Conservation (phyloP, 2,329 filamentous ascomycete genomes). For the Plectosphaerella plurivora region DNA sequence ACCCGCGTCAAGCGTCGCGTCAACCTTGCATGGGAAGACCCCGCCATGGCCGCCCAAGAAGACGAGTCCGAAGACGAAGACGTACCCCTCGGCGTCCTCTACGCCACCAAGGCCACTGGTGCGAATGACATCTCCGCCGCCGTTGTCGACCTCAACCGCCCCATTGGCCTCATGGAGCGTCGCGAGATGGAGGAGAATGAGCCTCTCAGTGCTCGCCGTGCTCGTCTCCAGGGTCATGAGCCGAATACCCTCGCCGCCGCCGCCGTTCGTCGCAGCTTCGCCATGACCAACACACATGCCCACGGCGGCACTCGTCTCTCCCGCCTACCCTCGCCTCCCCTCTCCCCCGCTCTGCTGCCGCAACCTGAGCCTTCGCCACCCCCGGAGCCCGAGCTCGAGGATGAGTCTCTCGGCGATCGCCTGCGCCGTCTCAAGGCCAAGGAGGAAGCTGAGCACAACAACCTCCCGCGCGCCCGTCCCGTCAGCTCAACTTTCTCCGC, state of each 20-base stretch:
- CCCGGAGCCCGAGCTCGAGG: slow-evolving; percentile 41
- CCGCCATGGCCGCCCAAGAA: slow-evolving; percentile 37
- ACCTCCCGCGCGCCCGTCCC: slow-evolving; percentile 49
- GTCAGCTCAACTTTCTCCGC: slow-evolving; percentile 63
- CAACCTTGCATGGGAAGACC: slow-evolving; percentile 87
- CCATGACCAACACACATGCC: slow-evolving; percentile 24
- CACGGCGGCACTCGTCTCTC: slow-evolving; percentile 19
- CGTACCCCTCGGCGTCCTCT: slow-evolving; percentile 80
- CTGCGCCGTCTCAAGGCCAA: slow-evolving; percentile 60
- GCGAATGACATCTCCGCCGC: slow-evolving; percentile 38
- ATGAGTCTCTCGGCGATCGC: slow-evolving; percentile 64
- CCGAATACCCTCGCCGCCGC: slow-evolving; percentile 29
- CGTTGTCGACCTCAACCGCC: slow-evolving; percentile 54
- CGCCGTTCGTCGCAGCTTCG: slow-evolving; percentile 32
- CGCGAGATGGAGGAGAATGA: slow-evolving; percentile 90
- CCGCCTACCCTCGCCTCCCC: slow-evolving; percentile 15
- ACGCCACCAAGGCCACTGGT: slow-evolving; percentile 55
- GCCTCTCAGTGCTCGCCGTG: slow-evolving; percentile 73
- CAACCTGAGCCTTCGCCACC: slow-evolving; percentile 18
- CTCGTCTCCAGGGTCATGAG: slow-evolving; percentile 64
- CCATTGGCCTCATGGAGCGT: slow-evolving; percentile 72
- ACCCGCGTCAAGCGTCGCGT: slow-evolving; percentile 71
- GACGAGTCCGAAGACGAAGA: slow-evolving; percentile 69
- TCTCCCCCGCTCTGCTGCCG: slow-evolving; percentile 19
- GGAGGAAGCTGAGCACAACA: slow-evolving; percentile 38